Evolutionary conservation across 768 basidiomycete species (phyloP), one percentile per base, ranked within the genome.

Genomic region (Trametes punicea): DNA sequence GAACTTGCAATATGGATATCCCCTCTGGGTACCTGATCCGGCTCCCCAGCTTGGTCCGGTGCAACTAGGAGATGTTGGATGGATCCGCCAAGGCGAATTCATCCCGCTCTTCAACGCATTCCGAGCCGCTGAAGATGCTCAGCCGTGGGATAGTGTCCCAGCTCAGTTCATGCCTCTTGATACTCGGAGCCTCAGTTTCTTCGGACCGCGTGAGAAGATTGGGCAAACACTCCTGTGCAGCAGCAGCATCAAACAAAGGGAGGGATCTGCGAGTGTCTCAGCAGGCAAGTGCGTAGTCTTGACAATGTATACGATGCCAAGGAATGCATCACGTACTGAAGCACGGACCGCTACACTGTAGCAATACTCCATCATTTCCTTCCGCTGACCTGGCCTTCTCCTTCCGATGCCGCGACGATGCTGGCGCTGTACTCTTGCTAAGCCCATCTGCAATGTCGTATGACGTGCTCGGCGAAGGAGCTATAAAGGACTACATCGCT

Each of bases 11-110:
- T 46, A 46, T 23, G 63, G 63, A 5, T 38, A 44, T 16, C 55
- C 63, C 2, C 51, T 64, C 2, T 64, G 63, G 63, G 33, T 57
- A 13, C 63, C 63, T 3, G 39, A 51, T 21, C 63, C 63, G 2
- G 29, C 34, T 8, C 29, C 48, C 6, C 21, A 29, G 7, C 1
- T 25, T 13, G 23, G 49, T 10, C 55, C 54, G 23, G 56, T 64
- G 2, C 46, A 55, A 7, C 49, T 64, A 25, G 63, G 63, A 5
- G 63, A 64, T 47, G 63, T 64, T 5, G 60, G 60, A 10, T 62
- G 30, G 26, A 23, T 64, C 2, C 8, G 29, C 9, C 30, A 59
- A 21, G 63, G 60, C 45, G 53, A 42, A 10, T 64, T 64, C 52
- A 18, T 44, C 23, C 60, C 55, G 4, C 33, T 64, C 4, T 64